Base-by-base conservation (phyloP, 768 basidiomycete genomes). In the Agaricus subrufescens region DNA sequence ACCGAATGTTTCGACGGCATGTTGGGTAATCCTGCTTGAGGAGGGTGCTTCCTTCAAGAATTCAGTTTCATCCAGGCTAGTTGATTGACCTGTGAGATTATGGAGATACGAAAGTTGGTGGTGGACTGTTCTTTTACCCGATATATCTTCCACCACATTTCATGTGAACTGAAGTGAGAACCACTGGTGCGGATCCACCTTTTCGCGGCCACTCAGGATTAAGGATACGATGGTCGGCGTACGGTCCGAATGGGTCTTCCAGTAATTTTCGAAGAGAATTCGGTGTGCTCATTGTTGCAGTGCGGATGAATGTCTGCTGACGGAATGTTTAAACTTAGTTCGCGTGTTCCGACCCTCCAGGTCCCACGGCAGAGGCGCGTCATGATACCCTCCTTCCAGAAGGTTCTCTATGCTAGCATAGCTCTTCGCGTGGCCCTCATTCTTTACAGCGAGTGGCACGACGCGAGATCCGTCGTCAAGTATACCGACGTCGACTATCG, bases 401-500 rank as follows among this genome's bases (percentile, higher is more conserved):
- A 73, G 62, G 69, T 90, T 44, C 65, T 91, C n/a, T 29, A 75
- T 19, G 61, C 75, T 25, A 83, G 90, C 1, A 68, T 75, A 23
- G n/a, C 78, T 40, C 66, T 95, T 50, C 84, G 92, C 57, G 67
- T 89, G 31, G 75, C 67, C 4, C 81, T 96, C 44, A 86, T 96
- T 56, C 66, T 86, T 3, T 96, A 94, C 68, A 93, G 91, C 65
- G 89, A 91, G 72, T 93, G 90, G 84, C 93, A 94, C 57, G 94
- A 97, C 63, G 81, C 82, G 14, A 84, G 74, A 62, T 91, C 89
- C 1, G 69, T 83, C 30, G 85, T 98, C 25, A 95, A 95, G 70
- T 99, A 98, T 67, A 98, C 97, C n/a, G 97, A 99, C 70, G 79
- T 98, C 61, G 97, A 99, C 71, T 98, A 98, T 70, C 81, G 85